Base-by-base conservation (phyloP, 2,329 filamentous ascomycete species). In the Arthrobotrys conoides region DNA sequence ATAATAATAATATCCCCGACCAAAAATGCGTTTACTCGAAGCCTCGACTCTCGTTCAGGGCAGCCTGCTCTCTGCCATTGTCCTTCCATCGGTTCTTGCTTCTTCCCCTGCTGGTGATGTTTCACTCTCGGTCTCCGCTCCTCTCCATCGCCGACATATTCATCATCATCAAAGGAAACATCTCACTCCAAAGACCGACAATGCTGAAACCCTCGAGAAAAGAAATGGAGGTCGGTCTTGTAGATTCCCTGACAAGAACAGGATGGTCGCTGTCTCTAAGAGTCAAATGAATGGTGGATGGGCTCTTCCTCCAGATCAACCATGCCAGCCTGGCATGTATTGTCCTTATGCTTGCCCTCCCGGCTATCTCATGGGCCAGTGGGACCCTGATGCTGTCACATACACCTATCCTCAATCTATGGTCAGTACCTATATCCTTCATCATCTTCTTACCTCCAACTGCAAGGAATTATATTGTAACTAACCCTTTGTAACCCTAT, bases 261-360 rank as follows among this genome's bases (percentile, higher is more conserved):
- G 91, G 67, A 85, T 94, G 82, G 88, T 93, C 53, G 84, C 89
- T 14, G 87, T 95, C 66, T 92, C 91, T 9, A 91, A 91, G 3
- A 86, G 86, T 66, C 83, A 84, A 51, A 83, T 85, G 83, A 95
- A 95, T 85, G 91, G 87, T 63, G 92, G 92, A 79, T 95, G 92
- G 90, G 92, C 92, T 49, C 90, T 94, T 89, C 92, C 91, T 82
- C 92, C 92, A 3, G 90, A 94, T 83, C 88, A 92, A 83, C 83
- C 88, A 68, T 94, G 92, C 84, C 86, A 86, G 75, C 88, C 89
- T 3, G 91, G 90, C 75, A 88, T 84, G 80, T 94, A 91, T 84
- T 94, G 92, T 83, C 92, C 92, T 0, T 91, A 92, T 83, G 92
- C 92, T 67, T 94, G 92, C 83, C 91, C 90, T 76, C 84, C 92